phyloP scores from a whole-genome alignment of 768 basidiomycete genomes.

The Pleurotus platypus region DNA sequence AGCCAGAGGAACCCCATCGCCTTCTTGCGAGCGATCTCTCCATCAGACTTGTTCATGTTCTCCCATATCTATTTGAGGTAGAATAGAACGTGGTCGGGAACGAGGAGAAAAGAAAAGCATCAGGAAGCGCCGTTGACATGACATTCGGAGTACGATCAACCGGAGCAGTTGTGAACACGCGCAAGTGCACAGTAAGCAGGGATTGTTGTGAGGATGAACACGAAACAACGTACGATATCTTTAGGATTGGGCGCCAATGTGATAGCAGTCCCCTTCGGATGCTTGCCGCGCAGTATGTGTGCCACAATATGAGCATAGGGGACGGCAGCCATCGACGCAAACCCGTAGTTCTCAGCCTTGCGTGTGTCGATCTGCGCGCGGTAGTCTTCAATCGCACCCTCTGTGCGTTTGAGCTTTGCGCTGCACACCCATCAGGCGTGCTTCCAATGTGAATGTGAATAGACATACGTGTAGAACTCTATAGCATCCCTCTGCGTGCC shows the following conservation, averaged over 20 bases:
- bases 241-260: conserved; percentile 83
- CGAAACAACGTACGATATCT: conserved; percentile 60
- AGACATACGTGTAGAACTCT: conserved; percentile 82
- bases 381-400: conserved; percentile 69
- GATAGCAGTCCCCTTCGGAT: conserved; percentile 69
- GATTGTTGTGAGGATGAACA: conserved; percentile 1
- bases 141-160: background rate
- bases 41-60: conserved; percentile 77
- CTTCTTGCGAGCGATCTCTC: conserved; percentile 62
- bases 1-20: conserved; percentile 79
- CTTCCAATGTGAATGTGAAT: background rate
- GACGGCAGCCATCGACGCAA: conserved; percentile 86
- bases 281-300: conserved; percentile 61
- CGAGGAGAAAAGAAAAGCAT: background rate
- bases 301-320: conserved; percentile 88
- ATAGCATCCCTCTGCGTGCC: conserved; percentile 89
- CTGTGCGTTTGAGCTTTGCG: conserved; percentile 59
- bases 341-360: conserved; percentile 87
- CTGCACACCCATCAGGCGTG: conserved; percentile 22
- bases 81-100: background rate
- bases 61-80: conserved; percentile 67
- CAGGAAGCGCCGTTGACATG: background rate
- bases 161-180: no score
- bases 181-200: background rate
- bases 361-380: conserved; percentile 68